Conservation (phyloP, 805 yeast species). For the Vanderwaltozyma yarrowii region DNA sequence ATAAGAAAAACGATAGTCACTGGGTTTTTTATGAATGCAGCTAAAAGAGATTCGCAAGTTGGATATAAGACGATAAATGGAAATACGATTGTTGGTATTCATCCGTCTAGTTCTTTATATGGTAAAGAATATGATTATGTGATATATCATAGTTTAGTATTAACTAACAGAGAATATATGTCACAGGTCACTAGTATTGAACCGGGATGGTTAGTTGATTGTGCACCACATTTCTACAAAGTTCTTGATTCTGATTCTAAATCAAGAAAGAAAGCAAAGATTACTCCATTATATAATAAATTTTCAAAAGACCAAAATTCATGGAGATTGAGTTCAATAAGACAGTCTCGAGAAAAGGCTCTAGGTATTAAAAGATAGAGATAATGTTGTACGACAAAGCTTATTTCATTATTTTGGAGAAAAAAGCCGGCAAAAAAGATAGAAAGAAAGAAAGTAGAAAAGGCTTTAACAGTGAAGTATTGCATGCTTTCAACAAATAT, state of each 20-base stretch:
- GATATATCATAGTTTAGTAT: slow-evolving; percentile 67
- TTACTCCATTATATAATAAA: slow-evolving; percentile 61
- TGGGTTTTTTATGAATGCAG: slow-evolving; percentile 59
- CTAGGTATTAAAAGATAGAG: slow-evolving; percentile 21
- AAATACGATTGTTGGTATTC: slow-evolving; percentile 65
- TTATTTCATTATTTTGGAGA: no score
- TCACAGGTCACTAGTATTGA: slow-evolving; percentile 77
- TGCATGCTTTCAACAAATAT: no score
- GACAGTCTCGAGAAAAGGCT: slow-evolving; percentile 24
- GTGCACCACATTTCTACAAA: slow-evolving; percentile 66
- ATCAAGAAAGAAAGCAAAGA: slow-evolving; percentile 48
- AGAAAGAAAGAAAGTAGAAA: no score
- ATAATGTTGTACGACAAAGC: no score
- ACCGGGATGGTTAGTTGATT: slow-evolving; percentile 64
- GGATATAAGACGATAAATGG: slow-evolving; percentile 65
- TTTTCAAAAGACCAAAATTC: slow-evolving; percentile 51
- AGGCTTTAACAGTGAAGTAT: no score
- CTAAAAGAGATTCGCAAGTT: slow-evolving; percentile 60
- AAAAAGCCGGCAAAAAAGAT: no score
- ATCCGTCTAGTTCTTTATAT: slow-evolving; percentile 74
- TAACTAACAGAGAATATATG: slow-evolving; percentile 88
- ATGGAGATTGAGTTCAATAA: slow-evolving; percentile 60
- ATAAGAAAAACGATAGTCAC: slow-evolving; percentile 55
- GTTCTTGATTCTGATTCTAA: slow-evolving; percentile 45
- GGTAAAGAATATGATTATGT: slow-evolving; percentile 63